These are phyloP conservation scores for Haplographium delicatum DNA, from an alignment of 495 filamentous ascomycete genomes.

Conservation along the genomic window DNA sequence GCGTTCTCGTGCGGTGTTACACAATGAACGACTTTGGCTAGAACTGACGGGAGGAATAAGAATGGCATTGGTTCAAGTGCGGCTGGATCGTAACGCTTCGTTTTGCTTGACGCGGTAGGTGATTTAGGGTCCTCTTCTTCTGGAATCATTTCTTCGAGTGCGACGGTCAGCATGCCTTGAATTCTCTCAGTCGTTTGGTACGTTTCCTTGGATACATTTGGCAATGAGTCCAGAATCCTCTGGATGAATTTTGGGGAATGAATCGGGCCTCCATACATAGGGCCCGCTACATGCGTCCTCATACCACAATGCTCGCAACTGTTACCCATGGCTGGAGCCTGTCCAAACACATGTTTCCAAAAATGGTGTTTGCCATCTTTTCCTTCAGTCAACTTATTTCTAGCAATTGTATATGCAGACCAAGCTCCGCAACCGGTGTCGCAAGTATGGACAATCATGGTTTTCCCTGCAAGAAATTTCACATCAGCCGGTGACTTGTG, in stretches of 20 bases:
- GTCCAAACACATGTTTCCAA: constrained; percentile 68
- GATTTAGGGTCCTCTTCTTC: constrained; percentile 29
- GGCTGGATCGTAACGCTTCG: constrained; percentile 43
- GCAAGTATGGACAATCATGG: constrained; percentile 89
- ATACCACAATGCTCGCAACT: constrained; percentile 78
- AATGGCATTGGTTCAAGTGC: constrained; percentile 70
- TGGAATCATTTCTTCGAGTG: constrained; percentile 65
- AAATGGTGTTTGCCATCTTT: constrained; percentile 62
- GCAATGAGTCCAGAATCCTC: constrained; percentile 62
- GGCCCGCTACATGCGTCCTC: constrained; percentile 81
- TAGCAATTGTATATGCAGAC: constrained; percentile 68
- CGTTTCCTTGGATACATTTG: constrained; percentile 50
- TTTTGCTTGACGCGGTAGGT: constrained; percentile 16
- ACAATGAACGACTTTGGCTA: constrained; percentile 72
- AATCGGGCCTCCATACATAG: constrained; percentile 90
- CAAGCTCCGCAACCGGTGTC: constrained; percentile 86
- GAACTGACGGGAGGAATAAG: constrained; percentile 68
- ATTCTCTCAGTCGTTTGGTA: constrained; percentile 79
- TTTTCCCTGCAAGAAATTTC: constrained; percentile 83
- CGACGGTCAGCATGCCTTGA: constrained; percentile 85
- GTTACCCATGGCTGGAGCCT: constrained; percentile 56
- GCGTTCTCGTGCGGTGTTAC: constrained; percentile 64
- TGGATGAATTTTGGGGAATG: constrained; percentile 80
- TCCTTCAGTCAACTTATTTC: constrained; percentile 54
- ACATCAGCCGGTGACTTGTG: constrained; percentile 72